Base-by-base conservation (phyloP, 2,329 filamentous ascomycete genomes). In the Sporothrix brunneoviolacea region DNA sequence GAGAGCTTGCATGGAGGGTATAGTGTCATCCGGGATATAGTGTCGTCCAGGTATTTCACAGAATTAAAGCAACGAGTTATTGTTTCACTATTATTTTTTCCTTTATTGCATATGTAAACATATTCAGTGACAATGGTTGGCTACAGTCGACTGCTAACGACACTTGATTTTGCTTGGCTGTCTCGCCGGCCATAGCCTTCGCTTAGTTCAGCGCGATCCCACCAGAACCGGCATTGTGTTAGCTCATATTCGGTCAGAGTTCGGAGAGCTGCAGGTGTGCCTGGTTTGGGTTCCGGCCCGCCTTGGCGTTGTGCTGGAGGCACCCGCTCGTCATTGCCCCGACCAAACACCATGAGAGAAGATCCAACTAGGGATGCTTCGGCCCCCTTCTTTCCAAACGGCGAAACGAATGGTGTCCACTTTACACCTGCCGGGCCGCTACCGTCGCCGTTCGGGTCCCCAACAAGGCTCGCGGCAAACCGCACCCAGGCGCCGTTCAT, bases 151-250 rank as follows among this genome's bases (percentile, higher is more conserved):
- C 48, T 45, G 5, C 9, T 18, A 4, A 39, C 40, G 7, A 8
- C 24, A 15, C 48, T 6, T 1, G 10, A 27, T 32, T 15, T 44
- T 7, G 33, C 24, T 2, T 5, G 27, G 9, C 8, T 27, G 4
- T 37, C 28, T 44, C 54, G 55, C 44, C 21, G 64, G 2, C 66
- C 70, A 52, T 65, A 65, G 8, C 71, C 72, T 58, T 78, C 64
- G 56, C 72, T 76, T 43, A 73, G 57, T 51, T 68, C 63, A 18
- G 74, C 72, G 53, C 73, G 72, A 12, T 69, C 68, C 76, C 77
- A 83, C 82, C 82, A 86, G 61, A 80, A 85, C 12, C 66, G 62
- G 57, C 76, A 81, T 59, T 78, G 72, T 45, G 69, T 62, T 48
- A 64, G 64, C 53, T 77, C 74, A 53, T 67, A 67, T 4, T 60